These are phyloP conservation scores for Hypoxylon lienhwacheense DNA, from an alignment of 495 filamentous ascomycete genomes.

Conservation along the genomic window DNA sequence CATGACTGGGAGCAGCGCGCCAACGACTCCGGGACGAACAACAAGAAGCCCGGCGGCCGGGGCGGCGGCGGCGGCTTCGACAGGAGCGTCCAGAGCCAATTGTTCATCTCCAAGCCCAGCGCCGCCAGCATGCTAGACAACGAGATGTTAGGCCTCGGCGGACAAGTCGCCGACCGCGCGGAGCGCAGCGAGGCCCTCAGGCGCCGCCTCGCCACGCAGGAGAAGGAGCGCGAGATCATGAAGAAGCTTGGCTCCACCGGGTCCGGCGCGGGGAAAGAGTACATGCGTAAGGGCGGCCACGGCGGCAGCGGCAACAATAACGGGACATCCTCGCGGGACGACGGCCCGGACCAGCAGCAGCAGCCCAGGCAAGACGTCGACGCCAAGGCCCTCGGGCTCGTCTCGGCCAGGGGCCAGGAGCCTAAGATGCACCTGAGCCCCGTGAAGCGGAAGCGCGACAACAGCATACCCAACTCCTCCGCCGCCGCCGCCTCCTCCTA, in stretches of 20 bases:
- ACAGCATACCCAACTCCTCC: conserved; percentile 36
- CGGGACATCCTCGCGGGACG: too few relatives aligned
- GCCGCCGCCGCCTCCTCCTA: neutral
- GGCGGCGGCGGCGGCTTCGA: conserved; percentile 69
- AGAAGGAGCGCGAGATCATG: conserved; percentile 81
- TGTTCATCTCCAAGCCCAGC: conserved; percentile 57
- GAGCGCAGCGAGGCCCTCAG: conserved; percentile 68
- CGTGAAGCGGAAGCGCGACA: conserved; percentile 66
- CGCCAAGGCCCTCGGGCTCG: conserved; percentile 58
- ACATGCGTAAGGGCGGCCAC: conserved; percentile 55
- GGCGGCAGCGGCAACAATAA: neutral
- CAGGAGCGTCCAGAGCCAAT: conserved; percentile 56
- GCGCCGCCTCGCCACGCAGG: conserved; percentile 66
- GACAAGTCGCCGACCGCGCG: conserved; percentile 54
- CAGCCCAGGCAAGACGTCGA: conserved; percentile 40
- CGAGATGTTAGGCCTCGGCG: conserved; percentile 54
- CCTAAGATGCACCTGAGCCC: conserved; percentile 67
- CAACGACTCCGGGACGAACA: conserved; percentile 46
- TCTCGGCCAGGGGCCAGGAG: conserved; percentile 56
- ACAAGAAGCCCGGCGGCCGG: too few relatives aligned
- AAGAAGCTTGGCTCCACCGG: conserved; percentile 64
- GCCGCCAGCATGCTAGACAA: conserved; percentile 71
- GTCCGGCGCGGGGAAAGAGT: conserved; percentile 72
- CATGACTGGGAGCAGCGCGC: conserved; percentile 17
- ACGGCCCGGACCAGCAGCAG: neutral